These are phyloP conservation scores for Meira miltonrushii DNA, from an alignment of 1,284 basidiomycete species.

Conservation along the genomic window DNA sequence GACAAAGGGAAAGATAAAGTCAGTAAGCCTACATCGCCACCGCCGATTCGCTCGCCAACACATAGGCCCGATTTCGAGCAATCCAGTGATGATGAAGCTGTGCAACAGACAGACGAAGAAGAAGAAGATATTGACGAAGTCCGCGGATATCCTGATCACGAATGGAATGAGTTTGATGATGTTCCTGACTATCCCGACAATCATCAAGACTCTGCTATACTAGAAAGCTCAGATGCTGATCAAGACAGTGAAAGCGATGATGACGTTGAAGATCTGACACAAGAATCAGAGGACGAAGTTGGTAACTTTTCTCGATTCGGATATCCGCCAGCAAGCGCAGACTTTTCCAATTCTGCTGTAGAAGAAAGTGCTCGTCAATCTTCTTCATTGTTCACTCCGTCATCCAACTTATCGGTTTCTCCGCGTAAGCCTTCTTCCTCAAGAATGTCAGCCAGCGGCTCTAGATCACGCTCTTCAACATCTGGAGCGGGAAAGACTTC, in stretches of 20 bases:
- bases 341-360: constrained; percentile 26
- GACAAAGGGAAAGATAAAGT: too few species aligned
- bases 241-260: constrained; percentile 57
- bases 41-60: background rate
- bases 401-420: too few species aligned
- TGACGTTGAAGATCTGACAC: constrained; percentile 18
- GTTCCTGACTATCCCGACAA: constrained; percentile 18
- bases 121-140: background rate
- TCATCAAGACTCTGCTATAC: constrained; percentile 45
- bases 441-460: too few species aligned
- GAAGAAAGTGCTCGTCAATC: constrained; percentile 6
- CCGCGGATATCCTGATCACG: background rate
- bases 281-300: constrained; percentile 17
- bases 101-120: constrained; percentile 6
- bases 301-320: constrained; percentile 34
- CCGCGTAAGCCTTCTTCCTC: too few species aligned
- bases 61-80: background rate
- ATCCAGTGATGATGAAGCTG: background rate
- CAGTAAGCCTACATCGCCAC: too few species aligned
- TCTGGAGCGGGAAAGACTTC: too few species aligned
- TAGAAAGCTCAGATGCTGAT: constrained; percentile 55
- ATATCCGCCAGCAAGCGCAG: constrained; percentile 36
- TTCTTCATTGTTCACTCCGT: constrained; percentile 5
- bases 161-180: background rate
- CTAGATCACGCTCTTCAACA: too few species aligned